Evolutionary conservation across 306 rosid genomes (phyloP).

Genomic region (Quercus aquifolioides): DNA sequence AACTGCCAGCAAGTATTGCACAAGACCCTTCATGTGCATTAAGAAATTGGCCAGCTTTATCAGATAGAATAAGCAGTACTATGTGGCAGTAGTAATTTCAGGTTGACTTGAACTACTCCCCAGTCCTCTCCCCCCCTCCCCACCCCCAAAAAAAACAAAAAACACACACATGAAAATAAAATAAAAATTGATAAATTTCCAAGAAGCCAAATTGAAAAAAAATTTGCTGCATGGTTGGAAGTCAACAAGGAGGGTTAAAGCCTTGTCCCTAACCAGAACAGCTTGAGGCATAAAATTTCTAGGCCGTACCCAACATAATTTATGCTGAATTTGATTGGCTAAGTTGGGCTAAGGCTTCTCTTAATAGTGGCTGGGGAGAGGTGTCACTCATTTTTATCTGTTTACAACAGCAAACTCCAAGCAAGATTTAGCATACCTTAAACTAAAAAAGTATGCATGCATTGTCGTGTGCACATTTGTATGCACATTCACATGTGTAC

Average conservation of each 20-base stretch:
- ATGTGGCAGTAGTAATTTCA: too few relatives aligned
- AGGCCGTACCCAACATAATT: not conserved
- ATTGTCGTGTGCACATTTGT: not conserved
- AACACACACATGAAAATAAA: too few relatives aligned
- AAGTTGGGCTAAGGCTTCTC: not conserved
- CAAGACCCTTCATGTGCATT: conserved; percentile 68
- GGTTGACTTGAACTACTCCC: too few relatives aligned
- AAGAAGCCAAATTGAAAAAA: too few relatives aligned
- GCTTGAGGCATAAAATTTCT: not conserved
- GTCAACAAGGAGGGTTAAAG: too few relatives aligned
- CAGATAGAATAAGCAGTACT: not conserved
- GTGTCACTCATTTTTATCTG: not conserved
- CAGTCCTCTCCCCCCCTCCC: fast-evolving
- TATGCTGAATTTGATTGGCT: not conserved
- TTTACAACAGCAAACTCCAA: not conserved
- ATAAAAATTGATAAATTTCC: too few relatives aligned
- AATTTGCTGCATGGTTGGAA: too few relatives aligned
- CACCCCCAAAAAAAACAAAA: too few relatives aligned
- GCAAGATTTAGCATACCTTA: not conserved
- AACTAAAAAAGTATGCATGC: not conserved
- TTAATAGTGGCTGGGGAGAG: not conserved
- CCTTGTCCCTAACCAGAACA: too few relatives aligned
- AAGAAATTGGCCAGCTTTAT: not conserved
- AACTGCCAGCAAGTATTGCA: conserved; percentile 80
- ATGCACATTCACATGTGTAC: too few relatives aligned